phyloP scores from a whole-genome alignment of 1,284 basidiomycete species.

The Thecaphora frezii region DNA sequence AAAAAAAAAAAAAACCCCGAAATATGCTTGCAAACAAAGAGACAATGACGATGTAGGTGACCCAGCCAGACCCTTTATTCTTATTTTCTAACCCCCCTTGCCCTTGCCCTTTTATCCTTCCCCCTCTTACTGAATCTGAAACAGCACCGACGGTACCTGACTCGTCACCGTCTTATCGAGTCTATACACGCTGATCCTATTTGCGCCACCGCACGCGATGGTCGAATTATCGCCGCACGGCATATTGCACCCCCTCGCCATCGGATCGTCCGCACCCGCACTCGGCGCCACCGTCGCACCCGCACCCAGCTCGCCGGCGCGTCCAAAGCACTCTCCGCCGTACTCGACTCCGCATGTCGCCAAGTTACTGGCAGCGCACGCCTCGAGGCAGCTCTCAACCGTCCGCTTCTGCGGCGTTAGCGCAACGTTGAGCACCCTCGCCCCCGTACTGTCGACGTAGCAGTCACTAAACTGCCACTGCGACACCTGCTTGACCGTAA shows the following conservation, averaged over 20 bases:
- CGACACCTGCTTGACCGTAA: constrained; percentile 7
- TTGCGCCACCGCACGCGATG: constrained; percentile 57
- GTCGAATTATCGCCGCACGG: constrained; percentile 52
- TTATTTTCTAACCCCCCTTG: no score
- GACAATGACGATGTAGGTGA: no score
- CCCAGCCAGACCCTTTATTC: no score
- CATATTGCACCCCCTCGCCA: constrained; percentile 41
- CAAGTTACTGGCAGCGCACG: constrained; percentile 43
- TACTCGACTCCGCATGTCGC: constrained; percentile 49
- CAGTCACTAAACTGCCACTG: constrained; percentile 16
- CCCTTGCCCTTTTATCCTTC: no score
- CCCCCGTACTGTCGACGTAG: constrained; percentile 4
- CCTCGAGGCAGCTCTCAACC: constrained; percentile 34
- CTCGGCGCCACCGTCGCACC: not conserved
- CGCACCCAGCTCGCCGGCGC: not conserved
- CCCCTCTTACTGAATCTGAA: no score
- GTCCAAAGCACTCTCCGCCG: constrained; percentile 43
- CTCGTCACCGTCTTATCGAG: no score
- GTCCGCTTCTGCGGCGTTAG: constrained; percentile 12
- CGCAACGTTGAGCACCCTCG: constrained; percentile 8
- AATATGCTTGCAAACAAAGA: no score
- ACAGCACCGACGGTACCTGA: no score
- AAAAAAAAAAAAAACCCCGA: no score
- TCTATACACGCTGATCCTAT: constrained; percentile 50
- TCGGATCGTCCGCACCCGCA: constrained; percentile 19